Percentiles rank a stretch among this genome's conserved stretches.
phyloP scores from a whole-genome alignment of 2,329 filamentous ascomycete species.

The Ceratocystis lukuohia region DNA sequence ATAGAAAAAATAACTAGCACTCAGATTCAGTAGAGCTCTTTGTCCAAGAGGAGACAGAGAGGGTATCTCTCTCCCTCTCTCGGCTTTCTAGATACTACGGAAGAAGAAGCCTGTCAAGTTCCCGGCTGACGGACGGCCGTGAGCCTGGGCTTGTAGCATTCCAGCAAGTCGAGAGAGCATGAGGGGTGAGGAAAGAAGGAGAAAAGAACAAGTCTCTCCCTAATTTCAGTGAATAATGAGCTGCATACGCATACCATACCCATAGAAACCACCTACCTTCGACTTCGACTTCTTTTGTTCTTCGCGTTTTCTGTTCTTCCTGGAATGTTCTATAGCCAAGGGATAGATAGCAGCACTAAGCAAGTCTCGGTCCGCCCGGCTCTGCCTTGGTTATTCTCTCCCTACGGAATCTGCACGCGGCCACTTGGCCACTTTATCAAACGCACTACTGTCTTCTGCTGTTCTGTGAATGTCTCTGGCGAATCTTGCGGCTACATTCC shows the following conservation, averaged over 20 bases:
- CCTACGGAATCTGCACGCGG: not conserved
- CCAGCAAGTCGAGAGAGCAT: not conserved
- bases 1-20: no score
- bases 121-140: not conserved
- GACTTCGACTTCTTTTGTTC: not conserved
- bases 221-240: not conserved
- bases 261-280: no score
- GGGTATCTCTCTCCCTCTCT: not conserved
- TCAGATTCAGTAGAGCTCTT: not conserved
- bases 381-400: not conserved
- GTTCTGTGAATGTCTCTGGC: not conserved
- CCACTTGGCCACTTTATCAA: not conserved
- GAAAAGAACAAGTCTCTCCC: not conserved
- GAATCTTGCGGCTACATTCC: not conserved
- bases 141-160: not conserved
- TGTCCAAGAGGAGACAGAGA: not conserved
- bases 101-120: not conserved
- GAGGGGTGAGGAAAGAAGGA: not conserved
- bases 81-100: not conserved
- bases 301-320: not conserved
- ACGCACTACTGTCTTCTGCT: not conserved
- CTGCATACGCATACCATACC: not conserved
- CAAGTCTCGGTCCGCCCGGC: no score
- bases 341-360: no score
- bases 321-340: not conserved